A percentile compares a stretch with the other conserved stretches of the same genome.
Conservation (phyloP, 2,329 filamentous ascomycete genomes). For the Fusarium virguliforme region DNA sequence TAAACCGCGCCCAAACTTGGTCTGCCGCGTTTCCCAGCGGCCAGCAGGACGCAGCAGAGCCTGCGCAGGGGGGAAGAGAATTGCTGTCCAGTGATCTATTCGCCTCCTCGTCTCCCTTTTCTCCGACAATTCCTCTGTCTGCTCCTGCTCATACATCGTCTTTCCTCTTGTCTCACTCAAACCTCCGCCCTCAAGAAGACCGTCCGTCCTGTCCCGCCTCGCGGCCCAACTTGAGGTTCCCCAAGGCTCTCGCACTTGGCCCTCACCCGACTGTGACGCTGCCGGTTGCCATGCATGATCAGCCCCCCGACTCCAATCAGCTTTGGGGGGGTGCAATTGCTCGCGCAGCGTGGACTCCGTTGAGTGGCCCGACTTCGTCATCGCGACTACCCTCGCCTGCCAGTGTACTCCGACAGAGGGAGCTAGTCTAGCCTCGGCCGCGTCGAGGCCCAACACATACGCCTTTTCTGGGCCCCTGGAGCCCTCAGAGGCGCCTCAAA, state of each 20-base stretch:
- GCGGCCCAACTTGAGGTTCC: slow-evolving; percentile 46
- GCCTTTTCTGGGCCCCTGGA: slow-evolving; percentile 34
- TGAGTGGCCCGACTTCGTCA: slow-evolving; percentile 49
- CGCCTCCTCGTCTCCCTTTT: slow-evolving; percentile 29
- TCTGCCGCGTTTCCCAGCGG: slow-evolving; percentile 48
- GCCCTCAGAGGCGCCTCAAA: slow-evolving; percentile 46
- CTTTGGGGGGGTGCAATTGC: slow-evolving; percentile 47
- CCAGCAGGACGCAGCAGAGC: slow-evolving; percentile 36
- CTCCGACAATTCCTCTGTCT: slow-evolving; percentile 14
- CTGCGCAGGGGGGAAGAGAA: background rate
- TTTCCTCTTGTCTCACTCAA: background rate
- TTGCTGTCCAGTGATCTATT: slow-evolving; percentile 28
- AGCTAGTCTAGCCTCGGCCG: slow-evolving; percentile 44
- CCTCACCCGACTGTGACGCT: slow-evolving; percentile 51
- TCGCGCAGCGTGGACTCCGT: slow-evolving; percentile 51
- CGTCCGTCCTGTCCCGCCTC: slow-evolving; percentile 30
- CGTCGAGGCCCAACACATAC: slow-evolving; percentile 49
- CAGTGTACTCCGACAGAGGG: slow-evolving; percentile 37
- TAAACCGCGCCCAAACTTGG: slow-evolving; percentile 48
- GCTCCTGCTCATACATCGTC: background rate
- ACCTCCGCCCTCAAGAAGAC: slow-evolving; percentile 14
- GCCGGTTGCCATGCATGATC: slow-evolving; percentile 53
- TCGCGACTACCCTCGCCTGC: slow-evolving; percentile 40
- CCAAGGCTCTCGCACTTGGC: slow-evolving; percentile 46
- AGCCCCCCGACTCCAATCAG: slow-evolving; percentile 51